Conservation (phyloP, 2,329 filamentous ascomycete species). For the Xylariaceae sp. region DNA sequence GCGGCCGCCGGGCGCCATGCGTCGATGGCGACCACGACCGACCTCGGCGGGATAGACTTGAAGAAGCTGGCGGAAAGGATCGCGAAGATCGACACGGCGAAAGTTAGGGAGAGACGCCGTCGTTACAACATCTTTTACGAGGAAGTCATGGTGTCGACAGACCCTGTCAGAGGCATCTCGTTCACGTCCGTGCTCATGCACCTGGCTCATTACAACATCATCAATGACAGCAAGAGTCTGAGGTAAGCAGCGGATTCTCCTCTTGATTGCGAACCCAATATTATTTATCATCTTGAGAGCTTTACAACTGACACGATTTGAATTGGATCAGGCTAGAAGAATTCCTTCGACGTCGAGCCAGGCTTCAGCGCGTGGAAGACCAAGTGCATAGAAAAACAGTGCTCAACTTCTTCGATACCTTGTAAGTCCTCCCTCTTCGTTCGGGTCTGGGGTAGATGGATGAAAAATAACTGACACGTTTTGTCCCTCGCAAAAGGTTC, state of each 20-base stretch:
- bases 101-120: constrained; percentile 68
- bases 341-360: constrained; percentile 82
- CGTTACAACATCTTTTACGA: constrained; percentile 95
- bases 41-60: constrained; percentile 62
- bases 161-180: constrained; percentile 81
- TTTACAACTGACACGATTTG: too few relatives aligned
- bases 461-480: too few relatives aligned
- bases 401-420: constrained; percentile 89
- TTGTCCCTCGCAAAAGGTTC: too few relatives aligned
- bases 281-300: too few relatives aligned
- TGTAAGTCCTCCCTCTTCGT: constrained; percentile 44
- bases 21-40: constrained; percentile 48
- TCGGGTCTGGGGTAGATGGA: too few relatives aligned
- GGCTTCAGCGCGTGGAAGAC: constrained; percentile 90
- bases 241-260: constrained; percentile 41
- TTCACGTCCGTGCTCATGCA: constrained; percentile 94
- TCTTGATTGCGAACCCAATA: too few relatives aligned
- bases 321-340: constrained; percentile 75
- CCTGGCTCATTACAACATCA: constrained; percentile 96
- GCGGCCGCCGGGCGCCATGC: constrained; percentile 47
- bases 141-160: constrained; percentile 89
- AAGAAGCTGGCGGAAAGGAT: constrained; percentile 69
- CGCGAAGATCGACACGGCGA: constrained; percentile 63
- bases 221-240: constrained; percentile 93
- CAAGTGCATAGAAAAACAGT: constrained; percentile 87